Evolutionary conservation across 805 yeast species (phyloP).

Genomic region (Schwanniomyces occidentalis): DNA sequence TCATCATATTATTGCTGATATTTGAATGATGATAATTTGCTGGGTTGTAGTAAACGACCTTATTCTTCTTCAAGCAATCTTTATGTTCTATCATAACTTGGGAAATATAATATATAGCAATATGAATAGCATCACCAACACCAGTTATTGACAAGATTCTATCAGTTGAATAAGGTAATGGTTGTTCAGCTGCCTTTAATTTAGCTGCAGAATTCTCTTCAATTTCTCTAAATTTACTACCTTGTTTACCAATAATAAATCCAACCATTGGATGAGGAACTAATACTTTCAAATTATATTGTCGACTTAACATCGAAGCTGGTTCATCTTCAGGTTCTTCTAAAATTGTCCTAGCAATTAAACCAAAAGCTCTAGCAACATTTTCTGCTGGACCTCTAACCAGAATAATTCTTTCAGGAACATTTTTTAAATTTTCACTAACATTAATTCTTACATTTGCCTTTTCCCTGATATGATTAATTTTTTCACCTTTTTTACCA

Average conservation of each 20-base stretch:
- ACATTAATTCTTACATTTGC: constrained; percentile 69
- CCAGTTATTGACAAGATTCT: constrained; percentile 70
- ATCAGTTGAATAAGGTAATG: constrained; percentile 76
- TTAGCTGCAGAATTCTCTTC: constrained; percentile 81
- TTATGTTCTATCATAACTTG: constrained; percentile 66
- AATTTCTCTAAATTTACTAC: constrained; percentile 72
- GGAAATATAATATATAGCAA: constrained; percentile 74
- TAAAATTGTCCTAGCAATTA: constrained; percentile 63
- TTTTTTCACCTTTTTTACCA: constrained; percentile 79
- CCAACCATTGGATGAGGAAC: constrained; percentile 83
- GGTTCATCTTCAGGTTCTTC: constrained; percentile 68
- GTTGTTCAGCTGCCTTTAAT: constrained; percentile 69
- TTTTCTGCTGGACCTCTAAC: constrained; percentile 74
- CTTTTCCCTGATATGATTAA: constrained; percentile 59
- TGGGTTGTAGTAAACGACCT: constrained; percentile 60
- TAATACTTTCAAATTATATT: constrained; percentile 57
- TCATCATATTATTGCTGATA: constrained; percentile 14
- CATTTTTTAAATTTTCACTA: constrained; percentile 68
- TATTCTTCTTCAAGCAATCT: constrained; percentile 51
- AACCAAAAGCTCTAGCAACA: constrained; percentile 80
- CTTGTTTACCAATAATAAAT: constrained; percentile 75
- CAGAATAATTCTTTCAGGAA: constrained; percentile 72
- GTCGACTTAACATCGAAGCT: constrained; percentile 54
- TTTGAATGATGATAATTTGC: constrained; percentile 37
- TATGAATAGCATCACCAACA: constrained; percentile 84